A percentile compares a stretch with the other conserved stretches of the same genome.
Evolutionary conservation across 768 basidiomycete genomes (phyloP).

Genomic region (Serendipita sp.): DNA sequence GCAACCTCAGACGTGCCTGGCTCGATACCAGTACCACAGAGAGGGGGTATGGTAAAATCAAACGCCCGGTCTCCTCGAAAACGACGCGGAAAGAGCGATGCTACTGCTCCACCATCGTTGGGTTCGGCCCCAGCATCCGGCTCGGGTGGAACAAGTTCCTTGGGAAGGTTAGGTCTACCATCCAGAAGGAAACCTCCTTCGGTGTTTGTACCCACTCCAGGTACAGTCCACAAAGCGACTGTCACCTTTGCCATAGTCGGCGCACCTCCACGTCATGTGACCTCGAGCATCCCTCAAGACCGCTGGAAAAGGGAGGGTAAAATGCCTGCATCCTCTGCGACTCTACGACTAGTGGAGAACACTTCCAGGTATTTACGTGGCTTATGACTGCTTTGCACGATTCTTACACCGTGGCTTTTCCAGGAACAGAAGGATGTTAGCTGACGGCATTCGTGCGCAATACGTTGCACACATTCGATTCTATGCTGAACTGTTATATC

Average conservation of each 20-base stretch:
- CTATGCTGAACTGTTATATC: slow-evolving; percentile 2
- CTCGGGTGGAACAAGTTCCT: neutral
- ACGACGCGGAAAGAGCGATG: neutral
- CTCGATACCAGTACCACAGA: slow-evolving; percentile 3
- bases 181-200: neutral
- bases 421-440: neutral
- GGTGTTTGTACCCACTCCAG: neutral
- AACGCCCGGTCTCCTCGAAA: neutral
- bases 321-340: neutral
- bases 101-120: neutral
- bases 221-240: neutral
- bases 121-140: neutral
- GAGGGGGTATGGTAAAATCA: neutral
- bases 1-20: neutral
- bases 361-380: too few relatives aligned
- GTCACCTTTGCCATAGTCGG: neutral
- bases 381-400: too few relatives aligned
- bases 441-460: neutral
- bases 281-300: neutral
- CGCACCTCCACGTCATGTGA: neutral
- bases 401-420: neutral
- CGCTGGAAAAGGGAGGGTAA: neutral
- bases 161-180: neutral
- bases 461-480: neutral
- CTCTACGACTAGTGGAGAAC: neutral